phyloP scores from a whole-genome alignment of 306 rosid species.

The Corylus avellana region DNA sequence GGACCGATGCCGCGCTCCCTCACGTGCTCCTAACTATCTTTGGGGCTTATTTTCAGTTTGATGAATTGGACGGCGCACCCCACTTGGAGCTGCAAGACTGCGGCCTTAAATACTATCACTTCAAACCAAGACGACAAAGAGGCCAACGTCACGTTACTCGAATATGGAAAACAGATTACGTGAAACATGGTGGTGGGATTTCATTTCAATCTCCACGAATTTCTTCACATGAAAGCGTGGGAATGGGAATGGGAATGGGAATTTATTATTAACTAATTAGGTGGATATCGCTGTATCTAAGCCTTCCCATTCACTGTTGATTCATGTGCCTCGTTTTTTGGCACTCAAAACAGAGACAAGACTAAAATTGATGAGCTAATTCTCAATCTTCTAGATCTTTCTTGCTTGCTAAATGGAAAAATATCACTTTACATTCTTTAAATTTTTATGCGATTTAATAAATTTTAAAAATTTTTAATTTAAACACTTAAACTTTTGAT shows the following conservation, averaged over 20 bases:
- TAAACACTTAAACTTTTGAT: too few relatives aligned
- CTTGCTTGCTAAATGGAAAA: not conserved
- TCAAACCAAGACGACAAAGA: not conserved
- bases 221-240: not conserved
- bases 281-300: not conserved
- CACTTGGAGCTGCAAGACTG: conserved; percentile 1
- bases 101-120: not conserved
- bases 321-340: not conserved
- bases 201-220: not conserved
- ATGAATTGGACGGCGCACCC: not conserved
- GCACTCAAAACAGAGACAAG: not conserved
- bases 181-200: too few relatives aligned
- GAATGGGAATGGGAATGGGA: not conserved
- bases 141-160: not conserved
- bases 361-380: too few relatives aligned
- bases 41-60: too few relatives aligned
- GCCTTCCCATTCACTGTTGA: not conserved
- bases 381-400: not conserved
- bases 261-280: not conserved
- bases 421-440: too few relatives aligned
- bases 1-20: not conserved
- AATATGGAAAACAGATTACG: too few relatives aligned
- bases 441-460: too few relatives aligned
- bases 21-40: conserved; percentile 20
- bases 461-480: too few relatives aligned